Evolutionary conservation across 768 basidiomycete genomes (phyloP).

Genomic region (Paxillus rubicundulus): DNA sequence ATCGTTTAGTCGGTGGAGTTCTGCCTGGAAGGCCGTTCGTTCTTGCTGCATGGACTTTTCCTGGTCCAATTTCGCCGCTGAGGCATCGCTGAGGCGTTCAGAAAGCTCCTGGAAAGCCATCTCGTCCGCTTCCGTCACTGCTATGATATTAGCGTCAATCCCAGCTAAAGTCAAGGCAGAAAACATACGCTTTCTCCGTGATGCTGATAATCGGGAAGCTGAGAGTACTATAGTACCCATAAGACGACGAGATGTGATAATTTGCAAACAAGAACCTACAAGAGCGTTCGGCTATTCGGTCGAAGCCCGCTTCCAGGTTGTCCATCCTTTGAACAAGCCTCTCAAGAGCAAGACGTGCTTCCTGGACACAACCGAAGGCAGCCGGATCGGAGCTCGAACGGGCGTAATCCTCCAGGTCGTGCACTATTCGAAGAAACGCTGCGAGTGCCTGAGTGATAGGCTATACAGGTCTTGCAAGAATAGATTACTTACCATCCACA

Average conservation of each 20-base stretch:
- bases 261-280: constrained; percentile 43
- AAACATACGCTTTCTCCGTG: constrained; percentile 69
- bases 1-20: constrained; percentile 52
- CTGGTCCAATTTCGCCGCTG: constrained; percentile 54
- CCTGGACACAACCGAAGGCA: constrained; percentile 55
- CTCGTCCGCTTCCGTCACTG: constrained; percentile 75
- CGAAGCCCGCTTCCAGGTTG: constrained; percentile 73
- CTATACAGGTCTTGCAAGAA: too few relatives aligned
- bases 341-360: constrained; percentile 60
- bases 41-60: constrained; percentile 61
- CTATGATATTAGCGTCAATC: constrained; percentile 6
- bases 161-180: neutral
- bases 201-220: constrained; percentile 63
- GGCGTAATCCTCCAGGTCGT: constrained; percentile 62
- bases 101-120: constrained; percentile 70
- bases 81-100: constrained; percentile 59
- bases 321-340: constrained; percentile 79
- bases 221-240: constrained; percentile 60
- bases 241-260: neutral
- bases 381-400: constrained; percentile 42
- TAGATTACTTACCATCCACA: constrained; percentile 58
- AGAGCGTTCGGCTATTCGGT: constrained; percentile 82
- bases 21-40: constrained; percentile 50
- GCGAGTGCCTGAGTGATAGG: constrained; percentile 12
- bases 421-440: constrained; percentile 63